Conservation (phyloP, 2,329 filamentous ascomycete genomes). For the Metarhizium guizhouense region DNA sequence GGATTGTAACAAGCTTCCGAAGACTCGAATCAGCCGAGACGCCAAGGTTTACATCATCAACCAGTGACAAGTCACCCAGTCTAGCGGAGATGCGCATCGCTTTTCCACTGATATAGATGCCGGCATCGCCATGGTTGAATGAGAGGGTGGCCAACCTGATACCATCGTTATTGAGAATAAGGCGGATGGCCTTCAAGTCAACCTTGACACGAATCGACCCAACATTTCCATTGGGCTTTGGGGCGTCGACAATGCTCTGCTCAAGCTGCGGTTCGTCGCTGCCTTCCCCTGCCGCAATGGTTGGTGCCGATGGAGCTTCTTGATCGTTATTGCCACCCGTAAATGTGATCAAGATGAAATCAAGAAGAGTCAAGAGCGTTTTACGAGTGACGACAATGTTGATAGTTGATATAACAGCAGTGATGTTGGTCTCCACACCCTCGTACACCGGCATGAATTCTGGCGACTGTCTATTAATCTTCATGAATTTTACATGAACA, state of each 20-base stretch:
- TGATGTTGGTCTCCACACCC: constrained; percentile 86
- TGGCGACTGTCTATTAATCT: constrained; percentile 82
- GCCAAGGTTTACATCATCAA: constrained; percentile 91
- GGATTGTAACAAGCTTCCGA: constrained; percentile 83
- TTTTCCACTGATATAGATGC: constrained; percentile 76
- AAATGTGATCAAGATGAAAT: constrained; percentile 92
- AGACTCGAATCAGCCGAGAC: constrained; percentile 73
- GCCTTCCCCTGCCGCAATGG: constrained; percentile 25
- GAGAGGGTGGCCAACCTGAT: constrained; percentile 88
- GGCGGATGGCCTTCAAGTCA: constrained; percentile 82
- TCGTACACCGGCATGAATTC: constrained; percentile 91
- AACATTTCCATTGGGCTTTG: constrained; percentile 27
- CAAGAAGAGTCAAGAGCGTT: constrained; percentile 82
- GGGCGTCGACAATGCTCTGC: constrained; percentile 21
- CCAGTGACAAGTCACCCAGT: constrained; percentile 76
- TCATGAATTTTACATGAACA: constrained; percentile 80
- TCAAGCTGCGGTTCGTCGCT: constrained; percentile 30
- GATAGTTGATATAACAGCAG: constrained; percentile 87
- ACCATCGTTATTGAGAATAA: constrained; percentile 96
- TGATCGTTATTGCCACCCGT: constrained; percentile 48
- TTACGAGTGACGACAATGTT: constrained; percentile 90
- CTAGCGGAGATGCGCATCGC: constrained; percentile 82
- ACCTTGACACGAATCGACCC: constrained; percentile 91
- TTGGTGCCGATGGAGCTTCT: constrained; percentile 16
- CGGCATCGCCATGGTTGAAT: constrained; percentile 85